These are phyloP conservation scores for Hypomontagnella monticulosa DNA, from an alignment of 495 filamentous ascomycete genomes.

Conservation along the genomic window DNA sequence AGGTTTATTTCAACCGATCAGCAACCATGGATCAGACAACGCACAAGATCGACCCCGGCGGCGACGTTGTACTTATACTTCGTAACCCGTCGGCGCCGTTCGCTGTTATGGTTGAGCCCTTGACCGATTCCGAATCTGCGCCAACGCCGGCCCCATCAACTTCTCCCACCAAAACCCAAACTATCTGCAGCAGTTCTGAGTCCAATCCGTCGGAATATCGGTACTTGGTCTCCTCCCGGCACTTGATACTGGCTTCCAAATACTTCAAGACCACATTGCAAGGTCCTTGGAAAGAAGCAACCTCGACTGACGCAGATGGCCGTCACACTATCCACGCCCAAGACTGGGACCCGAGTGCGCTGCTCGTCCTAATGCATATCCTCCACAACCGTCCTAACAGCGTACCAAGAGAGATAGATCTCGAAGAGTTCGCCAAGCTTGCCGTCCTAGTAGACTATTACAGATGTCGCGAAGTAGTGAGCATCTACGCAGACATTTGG, in stretches of 20 bases:
- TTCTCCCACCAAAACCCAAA: neutral
- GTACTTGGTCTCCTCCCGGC: slow-evolving; percentile 57
- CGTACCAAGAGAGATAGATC: slow-evolving; percentile 52
- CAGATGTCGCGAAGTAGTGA: slow-evolving; percentile 54
- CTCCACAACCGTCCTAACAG: slow-evolving; percentile 58
- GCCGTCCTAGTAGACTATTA: slow-evolving; percentile 63
- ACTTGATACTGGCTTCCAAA: slow-evolving; percentile 59
- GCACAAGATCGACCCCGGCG: neutral
- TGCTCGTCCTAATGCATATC: slow-evolving; percentile 59
- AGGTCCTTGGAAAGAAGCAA: slow-evolving; percentile 51
- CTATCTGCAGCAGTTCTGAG: no score
- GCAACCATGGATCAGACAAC: no score
- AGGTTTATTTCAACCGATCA: no score
- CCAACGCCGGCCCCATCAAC: no score
- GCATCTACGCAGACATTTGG: no score
- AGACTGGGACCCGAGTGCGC: slow-evolving; percentile 53
- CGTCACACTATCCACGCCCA: slow-evolving; percentile 54
- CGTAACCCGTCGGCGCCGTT: slow-evolving; percentile 22
- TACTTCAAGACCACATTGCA: slow-evolving; percentile 53
- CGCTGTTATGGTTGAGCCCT: neutral
- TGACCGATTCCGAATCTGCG: no score
- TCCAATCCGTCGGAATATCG: neutral
- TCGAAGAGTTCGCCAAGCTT: slow-evolving; percentile 61
- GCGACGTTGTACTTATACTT: slow-evolving; percentile 26
- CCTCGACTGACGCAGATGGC: slow-evolving; percentile 49